These are phyloP conservation scores for Sonneratia alba DNA, from an alignment of 345 rosid species.

Conservation along the genomic window DNA sequence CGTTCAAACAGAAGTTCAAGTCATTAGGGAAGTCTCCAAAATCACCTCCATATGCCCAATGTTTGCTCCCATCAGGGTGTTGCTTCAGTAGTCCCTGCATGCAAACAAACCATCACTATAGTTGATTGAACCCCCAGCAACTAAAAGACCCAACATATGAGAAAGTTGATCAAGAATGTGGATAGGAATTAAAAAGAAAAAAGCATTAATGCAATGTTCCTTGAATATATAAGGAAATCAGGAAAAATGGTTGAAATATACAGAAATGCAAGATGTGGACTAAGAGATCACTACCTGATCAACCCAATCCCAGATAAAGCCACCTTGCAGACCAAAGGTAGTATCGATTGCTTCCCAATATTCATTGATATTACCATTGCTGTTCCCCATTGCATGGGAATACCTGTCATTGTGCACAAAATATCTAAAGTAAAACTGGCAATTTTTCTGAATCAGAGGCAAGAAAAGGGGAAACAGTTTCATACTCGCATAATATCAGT, in stretches of 20 bases:
- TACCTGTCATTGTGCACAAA: constrained; percentile 48
- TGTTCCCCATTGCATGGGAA: constrained; percentile 97
- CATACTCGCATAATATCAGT: constrained; percentile 98
- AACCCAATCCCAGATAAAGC: constrained; percentile 99
- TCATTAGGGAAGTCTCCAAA: constrained; percentile 95
- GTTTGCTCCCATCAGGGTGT: constrained; percentile 49
- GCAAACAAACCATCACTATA: constrained; percentile 11
- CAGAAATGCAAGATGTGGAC: neutral
- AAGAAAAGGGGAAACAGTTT: constrained; percentile 15
- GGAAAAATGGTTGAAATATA: neutral
- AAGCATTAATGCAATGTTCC: neutral
- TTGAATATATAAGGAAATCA: neutral
- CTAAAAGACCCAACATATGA: neutral
- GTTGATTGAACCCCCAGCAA: constrained; percentile 1
- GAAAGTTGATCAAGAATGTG: neutral
- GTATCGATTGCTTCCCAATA: constrained; percentile 95
- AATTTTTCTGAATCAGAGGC: neutral
- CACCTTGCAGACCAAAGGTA: constrained; percentile 97
- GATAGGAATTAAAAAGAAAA: neutral
- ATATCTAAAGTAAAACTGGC: constrained; percentile 13
- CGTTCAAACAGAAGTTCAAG: constrained; percentile 86
- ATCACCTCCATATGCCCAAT: constrained; percentile 99
- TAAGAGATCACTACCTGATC: constrained; percentile 58
- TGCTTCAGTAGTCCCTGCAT: constrained; percentile 69
- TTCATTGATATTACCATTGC: constrained; percentile 74